Evolutionary conservation across 176 grass and related monocot genomes (phyloP), one percentile per base, ranked within the genome.

Genomic region (Phragmites australis): DNA sequence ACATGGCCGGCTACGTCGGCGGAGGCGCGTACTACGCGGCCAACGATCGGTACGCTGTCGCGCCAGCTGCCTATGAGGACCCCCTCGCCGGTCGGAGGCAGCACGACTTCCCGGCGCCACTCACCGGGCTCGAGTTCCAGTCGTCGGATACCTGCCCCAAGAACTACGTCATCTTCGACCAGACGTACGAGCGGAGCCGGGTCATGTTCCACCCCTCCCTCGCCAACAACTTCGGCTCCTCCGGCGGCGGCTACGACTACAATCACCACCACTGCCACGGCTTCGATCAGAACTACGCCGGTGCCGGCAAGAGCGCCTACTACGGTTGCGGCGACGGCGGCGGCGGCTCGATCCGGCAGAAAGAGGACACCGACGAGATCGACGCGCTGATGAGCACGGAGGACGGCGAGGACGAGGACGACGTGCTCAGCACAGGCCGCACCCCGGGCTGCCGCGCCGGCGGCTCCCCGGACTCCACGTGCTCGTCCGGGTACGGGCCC

Each of bases 161-260:
- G 86, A 97, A 97, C 83, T 97, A 92, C 32, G 92, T 97, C 68
- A 98, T 98, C 81, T 98, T 98, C 58, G 92, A 98, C 61, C 95
- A 98, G 77, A 98, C 88, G 9, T 85, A 75, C 53, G 82, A 84
- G 83, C 90, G 82, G 65, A 98, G 88, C 85, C 50, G 90, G 65
- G 92, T 98, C 65, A 98, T 98, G 92, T 98, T 94, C 83, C 95
- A 98, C 48, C 95, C 92, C 13, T 92, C 92, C 19, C 71, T 94
- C 23, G 85, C 92, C 23, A 84, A 94, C 70, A 98, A 98, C 67
- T 74, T 98, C 13, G 90, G 86, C 14, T 44, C 54, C 52, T 41
- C 32, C 32, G 50, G 19, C 2, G 72, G 11, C 14, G 57, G 43
- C 0, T 81, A 89, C 2, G 86, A 70, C 50, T 92, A 90, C 40